Base-by-base conservation (phyloP, 805 yeast genomes). In the Nakazawaea molendinolei region DNA sequence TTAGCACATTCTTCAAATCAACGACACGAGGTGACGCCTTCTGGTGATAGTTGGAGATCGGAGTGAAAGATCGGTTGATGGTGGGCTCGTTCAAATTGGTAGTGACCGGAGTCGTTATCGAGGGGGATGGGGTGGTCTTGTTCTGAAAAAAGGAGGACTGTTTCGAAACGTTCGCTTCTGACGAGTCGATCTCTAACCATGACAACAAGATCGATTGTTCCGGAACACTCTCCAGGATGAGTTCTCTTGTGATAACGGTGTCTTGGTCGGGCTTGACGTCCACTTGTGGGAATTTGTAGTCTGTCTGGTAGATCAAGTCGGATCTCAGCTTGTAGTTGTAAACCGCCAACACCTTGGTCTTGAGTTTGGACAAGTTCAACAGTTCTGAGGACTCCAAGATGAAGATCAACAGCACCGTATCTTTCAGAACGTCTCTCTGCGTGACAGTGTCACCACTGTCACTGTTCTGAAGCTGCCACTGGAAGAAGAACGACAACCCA, bases 401-500 rank as follows among this genome's bases (percentile, higher is more conserved):
- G 8, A 59, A 28, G 3, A 48, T 35, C 38, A 60, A 56, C 3
- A 63, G 67, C 32, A 59, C 44, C 4, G 68, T 52, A 28, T 63
- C 67, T 31, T 48, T 49, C 9, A 51, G 24, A 10, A 14, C 20
- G 12, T 33, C 38, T 7, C 17, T 5, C 10, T 32, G 31, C 10
- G 24, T 23, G 3, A 14, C 28, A 15, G 41, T 28, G 21, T 18
- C 23, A 22, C 23, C 23, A 10, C 8, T 22, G 9, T 22, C 23
- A 22, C 10, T 8, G 33, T 38, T 17, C 12, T n/a, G n/a, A n/a
- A 63, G 24, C 29, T 53, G 55, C 76, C 76, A 72, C 38, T 60
- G 61, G 38, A 58, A 58, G 42, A 70, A 64, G 43, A 61, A 68
- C 3, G 74, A 68, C 3, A 72, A 39, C 32, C 62, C 65, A 42